Evolutionary conservation across 2,329 filamentous ascomycete species (phyloP).

Genomic region (Penicillium carneum): DNA sequence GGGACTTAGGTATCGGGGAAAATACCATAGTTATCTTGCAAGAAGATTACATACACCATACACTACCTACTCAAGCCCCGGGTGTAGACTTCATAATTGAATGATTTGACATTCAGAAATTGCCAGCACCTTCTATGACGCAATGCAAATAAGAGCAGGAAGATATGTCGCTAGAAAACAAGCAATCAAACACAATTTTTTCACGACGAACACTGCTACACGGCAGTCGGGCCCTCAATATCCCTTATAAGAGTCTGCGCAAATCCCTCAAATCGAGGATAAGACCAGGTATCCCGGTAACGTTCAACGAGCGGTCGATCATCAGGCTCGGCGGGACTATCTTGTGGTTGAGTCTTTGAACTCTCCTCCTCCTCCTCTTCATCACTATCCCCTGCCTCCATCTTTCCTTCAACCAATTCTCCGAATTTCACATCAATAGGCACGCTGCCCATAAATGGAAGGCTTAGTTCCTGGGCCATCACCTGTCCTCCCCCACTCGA

Average conservation of each 20-base stretch:
- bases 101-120: not conserved
- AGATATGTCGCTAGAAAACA: conserved; percentile 17
- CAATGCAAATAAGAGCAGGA: conserved; percentile 21
- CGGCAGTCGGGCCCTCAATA: conserved; percentile 35
- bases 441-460: conserved; percentile 83
- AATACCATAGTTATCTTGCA: conserved; percentile 13
- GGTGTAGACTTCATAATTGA: not conserved
- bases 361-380: conserved; percentile 37
- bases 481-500: conserved; percentile 85
- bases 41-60: not conserved
- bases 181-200: conserved; percentile 6
- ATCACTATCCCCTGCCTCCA: conserved; percentile 36
- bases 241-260: conserved; percentile 44
- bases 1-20: conserved; percentile 6
- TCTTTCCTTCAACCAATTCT: conserved; percentile 74
- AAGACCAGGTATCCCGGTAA: conserved; percentile 55
- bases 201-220: not conserved
- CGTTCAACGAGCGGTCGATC: conserved; percentile 51
- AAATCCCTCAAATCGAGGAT: conserved; percentile 53
- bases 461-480: conserved; percentile 85
- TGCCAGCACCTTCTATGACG: conserved; percentile 20
- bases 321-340: conserved; percentile 33
- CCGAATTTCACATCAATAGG: conserved; percentile 95
- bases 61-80: too few relatives aligned
- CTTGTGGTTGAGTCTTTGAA: conserved; percentile 15